Percentiles rank a stretch among this genome's conserved stretches.
Evolutionary conservation across 345 rosid species (phyloP).

Genomic region (Barbarea vulgaris): DNA sequence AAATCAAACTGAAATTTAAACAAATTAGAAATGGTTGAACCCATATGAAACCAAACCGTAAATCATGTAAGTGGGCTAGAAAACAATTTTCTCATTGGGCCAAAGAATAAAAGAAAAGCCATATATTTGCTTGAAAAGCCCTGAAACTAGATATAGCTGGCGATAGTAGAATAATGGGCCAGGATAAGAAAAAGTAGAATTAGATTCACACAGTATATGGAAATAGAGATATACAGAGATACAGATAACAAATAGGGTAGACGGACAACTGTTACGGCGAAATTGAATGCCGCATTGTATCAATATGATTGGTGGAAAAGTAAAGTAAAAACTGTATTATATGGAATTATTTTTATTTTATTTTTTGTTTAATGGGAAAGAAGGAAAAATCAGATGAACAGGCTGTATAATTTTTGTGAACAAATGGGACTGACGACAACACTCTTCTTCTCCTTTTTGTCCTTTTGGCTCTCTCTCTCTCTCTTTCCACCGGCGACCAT

Average conservation of each 20-base stretch:
- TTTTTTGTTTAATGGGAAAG: slow-evolving; percentile 4
- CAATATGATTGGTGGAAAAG: slow-evolving; percentile 33
- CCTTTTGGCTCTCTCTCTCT: slow-evolving; percentile 37
- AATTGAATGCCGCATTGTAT: slow-evolving; percentile 36
- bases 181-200: neutral
- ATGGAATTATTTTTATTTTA: neutral
- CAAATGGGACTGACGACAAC: slow-evolving; percentile 45
- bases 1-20: neutral
- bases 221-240: neutral
- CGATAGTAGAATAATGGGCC: slow-evolving; percentile 3
- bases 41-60: neutral
- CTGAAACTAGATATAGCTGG: neutral
- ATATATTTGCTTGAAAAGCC: neutral
- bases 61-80: neutral
- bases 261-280: slow-evolving; percentile 41
- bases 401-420: slow-evolving; percentile 43
- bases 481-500: slow-evolving; percentile 39
- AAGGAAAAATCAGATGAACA: slow-evolving; percentile 41
- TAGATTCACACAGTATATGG: neutral
- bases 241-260: slow-evolving; percentile 18
- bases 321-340: neutral
- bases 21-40: neutral
- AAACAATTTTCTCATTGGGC: neutral
- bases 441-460: slow-evolving; percentile 41
- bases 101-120: neutral